A percentile compares a stretch with the other conserved stretches of the same genome.
These are phyloP conservation scores for Ustilago hordei DNA, from an alignment of 1,284 basidiomycete genomes.

Conservation along the genomic window DNA sequence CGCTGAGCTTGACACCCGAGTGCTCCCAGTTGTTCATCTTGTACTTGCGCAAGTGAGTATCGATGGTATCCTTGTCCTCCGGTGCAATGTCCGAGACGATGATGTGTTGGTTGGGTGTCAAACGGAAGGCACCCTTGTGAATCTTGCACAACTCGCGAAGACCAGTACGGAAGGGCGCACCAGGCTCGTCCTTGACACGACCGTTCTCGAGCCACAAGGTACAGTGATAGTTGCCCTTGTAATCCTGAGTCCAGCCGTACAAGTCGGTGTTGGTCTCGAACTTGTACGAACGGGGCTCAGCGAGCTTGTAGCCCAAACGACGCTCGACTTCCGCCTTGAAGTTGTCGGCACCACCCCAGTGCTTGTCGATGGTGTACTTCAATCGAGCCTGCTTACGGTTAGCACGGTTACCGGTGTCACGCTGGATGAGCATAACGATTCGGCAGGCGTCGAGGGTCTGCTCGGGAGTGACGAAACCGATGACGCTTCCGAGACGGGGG, in stretches of 20 bases:
- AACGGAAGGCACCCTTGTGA: slow-evolving; percentile 91
- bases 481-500: slow-evolving; percentile 85
- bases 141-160: slow-evolving; percentile 90
- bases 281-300: slow-evolving; percentile 77
- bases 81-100: slow-evolving; percentile 84
- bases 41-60: slow-evolving; percentile 83
- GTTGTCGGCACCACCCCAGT: slow-evolving; percentile 75
- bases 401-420: slow-evolving; percentile 93
- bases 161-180: slow-evolving; percentile 90
- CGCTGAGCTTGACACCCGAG: slow-evolving; percentile 79
- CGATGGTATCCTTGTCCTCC: slow-evolving; percentile 78
- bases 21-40: slow-evolving; percentile 89
- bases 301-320: slow-evolving; percentile 83
- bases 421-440: slow-evolving; percentile 90
- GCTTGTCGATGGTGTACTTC: slow-evolving; percentile 95
- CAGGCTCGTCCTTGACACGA: slow-evolving; percentile 91
- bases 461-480: slow-evolving; percentile 92
- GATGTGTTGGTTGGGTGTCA: slow-evolving; percentile 90
- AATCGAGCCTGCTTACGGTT: slow-evolving; percentile 73
- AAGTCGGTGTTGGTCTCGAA: slow-evolving; percentile 93
- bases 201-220: slow-evolving; percentile 98
- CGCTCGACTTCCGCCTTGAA: slow-evolving; percentile 91
- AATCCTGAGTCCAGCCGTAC: slow-evolving; percentile 90
- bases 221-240: slow-evolving; percentile 91
- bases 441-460: slow-evolving; percentile 89